phyloP scores from a whole-genome alignment of 2,329 filamentous ascomycete species.

The Bipolaris oryzae region DNA sequence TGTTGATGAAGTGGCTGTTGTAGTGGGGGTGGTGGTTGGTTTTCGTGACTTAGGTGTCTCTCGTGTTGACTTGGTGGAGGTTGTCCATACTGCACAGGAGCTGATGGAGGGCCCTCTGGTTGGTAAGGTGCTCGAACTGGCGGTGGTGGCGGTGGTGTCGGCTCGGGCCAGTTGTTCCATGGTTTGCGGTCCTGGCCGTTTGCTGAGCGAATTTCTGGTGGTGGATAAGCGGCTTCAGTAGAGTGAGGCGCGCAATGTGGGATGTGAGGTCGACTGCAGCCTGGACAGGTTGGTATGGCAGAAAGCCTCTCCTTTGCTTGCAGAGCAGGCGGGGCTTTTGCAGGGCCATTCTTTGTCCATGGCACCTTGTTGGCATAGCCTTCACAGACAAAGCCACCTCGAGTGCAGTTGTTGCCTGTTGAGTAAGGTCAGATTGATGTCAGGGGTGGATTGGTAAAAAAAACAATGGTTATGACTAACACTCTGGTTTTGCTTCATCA shows the following conservation, averaged over 20 bases:
- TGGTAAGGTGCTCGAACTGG: slow-evolving; percentile 31
- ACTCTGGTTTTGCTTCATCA: slow-evolving; percentile 90
- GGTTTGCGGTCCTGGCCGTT: slow-evolving; percentile 38
- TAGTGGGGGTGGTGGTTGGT: slow-evolving; percentile 26
- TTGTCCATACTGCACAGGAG: slow-evolving; percentile 29
- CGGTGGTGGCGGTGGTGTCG: slow-evolving; percentile 19
- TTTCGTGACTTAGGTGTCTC: slow-evolving; percentile 32
- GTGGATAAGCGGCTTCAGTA: slow-evolving; percentile 6
- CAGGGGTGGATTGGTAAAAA: background rate
- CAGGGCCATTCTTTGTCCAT: slow-evolving; percentile 78
- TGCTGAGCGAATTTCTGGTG: slow-evolving; percentile 29
- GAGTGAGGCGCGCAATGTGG: slow-evolving; percentile 37
- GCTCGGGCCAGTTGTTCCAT: slow-evolving; percentile 30
- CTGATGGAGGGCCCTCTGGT: slow-evolving; percentile 22
- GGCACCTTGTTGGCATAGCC: slow-evolving; percentile 82
- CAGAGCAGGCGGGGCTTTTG: slow-evolving; percentile 65
- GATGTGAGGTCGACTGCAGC: slow-evolving; percentile 32
- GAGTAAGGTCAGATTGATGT: slow-evolving; percentile 1
- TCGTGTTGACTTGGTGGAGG: slow-evolving; percentile 25
- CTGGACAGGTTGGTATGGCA: slow-evolving; percentile 25
- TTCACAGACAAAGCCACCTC: slow-evolving; percentile 87
- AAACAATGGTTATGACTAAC: slow-evolving; percentile 62
- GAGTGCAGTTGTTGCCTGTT: slow-evolving; percentile 75
- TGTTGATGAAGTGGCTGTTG: slow-evolving; percentile 37
- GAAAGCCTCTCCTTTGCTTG: slow-evolving; percentile 75